Conservation (phyloP, 352 stramenopile species). For the Pythium volutum region DNA sequence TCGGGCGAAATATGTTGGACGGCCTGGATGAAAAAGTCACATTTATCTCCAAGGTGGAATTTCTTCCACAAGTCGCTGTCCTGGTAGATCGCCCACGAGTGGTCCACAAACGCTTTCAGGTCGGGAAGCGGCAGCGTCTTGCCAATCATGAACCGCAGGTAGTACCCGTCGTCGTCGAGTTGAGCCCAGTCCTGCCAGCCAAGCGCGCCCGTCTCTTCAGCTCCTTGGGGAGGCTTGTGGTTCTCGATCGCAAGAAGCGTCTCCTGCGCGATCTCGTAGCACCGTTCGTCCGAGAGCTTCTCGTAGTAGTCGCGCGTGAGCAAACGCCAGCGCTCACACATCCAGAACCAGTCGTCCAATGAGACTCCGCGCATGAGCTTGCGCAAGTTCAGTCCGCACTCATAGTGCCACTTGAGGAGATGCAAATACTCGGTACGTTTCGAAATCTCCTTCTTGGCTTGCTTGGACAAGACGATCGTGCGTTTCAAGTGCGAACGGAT, state of each 20-base stretch:
- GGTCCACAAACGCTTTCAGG: not conserved
- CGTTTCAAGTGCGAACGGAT: not conserved
- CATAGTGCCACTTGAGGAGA: not conserved
- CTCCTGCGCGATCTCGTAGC: not conserved
- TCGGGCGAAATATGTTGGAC: conserved; percentile 14
- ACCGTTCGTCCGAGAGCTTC: not conserved
- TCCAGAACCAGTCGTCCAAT: conserved; percentile 8
- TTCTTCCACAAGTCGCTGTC: not conserved
- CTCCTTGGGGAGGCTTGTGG: too few species aligned
- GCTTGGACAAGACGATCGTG: not conserved
- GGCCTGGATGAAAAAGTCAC: conserved; percentile 8
- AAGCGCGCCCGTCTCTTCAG: not conserved
- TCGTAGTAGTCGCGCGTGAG: not conserved
- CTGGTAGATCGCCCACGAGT: conserved; percentile 1
- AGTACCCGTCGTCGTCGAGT: not conserved
- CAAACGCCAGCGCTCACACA: conserved; percentile 4
- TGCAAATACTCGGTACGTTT: not conserved
- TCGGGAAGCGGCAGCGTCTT: conserved; percentile 3
- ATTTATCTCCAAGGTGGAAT: not conserved
- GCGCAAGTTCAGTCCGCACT: not conserved
- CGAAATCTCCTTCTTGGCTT: not conserved
- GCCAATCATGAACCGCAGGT: not conserved
- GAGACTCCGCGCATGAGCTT: not conserved
- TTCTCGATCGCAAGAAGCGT: not conserved
- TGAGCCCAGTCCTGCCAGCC: not conserved